A percentile compares a stretch with the other conserved stretches of the same genome.
Evolutionary conservation across 768 basidiomycete genomes (phyloP).

Genomic region (Phanerodontia chrysosporium): DNA sequence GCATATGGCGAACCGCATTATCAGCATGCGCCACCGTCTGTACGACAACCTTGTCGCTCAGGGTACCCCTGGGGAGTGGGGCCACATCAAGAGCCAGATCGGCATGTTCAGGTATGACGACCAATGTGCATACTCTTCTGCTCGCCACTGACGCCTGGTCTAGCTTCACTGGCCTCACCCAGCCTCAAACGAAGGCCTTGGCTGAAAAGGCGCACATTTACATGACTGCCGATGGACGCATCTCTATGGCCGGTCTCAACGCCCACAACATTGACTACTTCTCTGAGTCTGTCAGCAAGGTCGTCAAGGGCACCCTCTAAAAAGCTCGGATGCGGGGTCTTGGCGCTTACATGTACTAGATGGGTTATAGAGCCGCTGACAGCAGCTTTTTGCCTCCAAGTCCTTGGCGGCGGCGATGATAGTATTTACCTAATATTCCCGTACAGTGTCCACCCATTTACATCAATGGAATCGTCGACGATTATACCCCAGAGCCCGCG

Average conservation of each 20-base stretch:
- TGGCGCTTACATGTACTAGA: not conserved
- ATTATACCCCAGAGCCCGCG: constrained; percentile 6
- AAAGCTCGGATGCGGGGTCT: not conserved
- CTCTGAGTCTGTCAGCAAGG: constrained; percentile 79
- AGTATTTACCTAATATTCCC: not conserved
- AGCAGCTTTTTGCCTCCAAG: not conserved
- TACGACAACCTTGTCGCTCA: constrained; percentile 74
- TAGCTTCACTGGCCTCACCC: constrained; percentile 80
- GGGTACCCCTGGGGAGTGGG: constrained; percentile 93
- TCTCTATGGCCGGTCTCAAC: constrained; percentile 93
- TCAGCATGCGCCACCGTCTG: constrained; percentile 84
- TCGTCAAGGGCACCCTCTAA: constrained; percentile 71
- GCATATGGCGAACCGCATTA: constrained; percentile 93
- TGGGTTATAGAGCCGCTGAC: not conserved
- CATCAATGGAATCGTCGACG: not conserved
- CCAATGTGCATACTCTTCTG: not conserved
- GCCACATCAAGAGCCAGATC: constrained; percentile 91
- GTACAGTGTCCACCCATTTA: not conserved
- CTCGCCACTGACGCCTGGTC: not conserved
- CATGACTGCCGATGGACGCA: constrained; percentile 91
- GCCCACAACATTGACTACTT: constrained; percentile 83
- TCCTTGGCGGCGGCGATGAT: not conserved
- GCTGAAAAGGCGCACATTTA: constrained; percentile 89
- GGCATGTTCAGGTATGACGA: constrained; percentile 90
- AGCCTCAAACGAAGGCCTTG: constrained; percentile 73